phyloP scores from a whole-genome alignment of 2,329 filamentous ascomycete species.

The Gaeumannomyces tritici region DNA sequence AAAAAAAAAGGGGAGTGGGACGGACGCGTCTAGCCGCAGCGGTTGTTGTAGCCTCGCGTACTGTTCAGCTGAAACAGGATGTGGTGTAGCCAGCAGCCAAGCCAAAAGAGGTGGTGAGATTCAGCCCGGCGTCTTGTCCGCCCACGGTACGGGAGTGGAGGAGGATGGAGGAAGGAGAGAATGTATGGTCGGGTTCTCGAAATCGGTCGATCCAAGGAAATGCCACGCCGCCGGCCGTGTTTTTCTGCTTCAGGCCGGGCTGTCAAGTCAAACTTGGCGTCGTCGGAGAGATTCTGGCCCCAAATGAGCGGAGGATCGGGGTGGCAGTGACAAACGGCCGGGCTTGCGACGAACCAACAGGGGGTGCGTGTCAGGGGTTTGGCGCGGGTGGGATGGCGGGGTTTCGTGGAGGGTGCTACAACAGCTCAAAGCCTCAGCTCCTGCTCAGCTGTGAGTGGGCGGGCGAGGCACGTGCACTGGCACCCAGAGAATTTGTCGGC shows the following conservation, averaged over 20 bases:
- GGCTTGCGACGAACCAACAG: neutral
- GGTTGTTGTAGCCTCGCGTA: neutral
- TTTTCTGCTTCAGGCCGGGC: neutral
- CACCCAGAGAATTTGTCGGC: neutral
- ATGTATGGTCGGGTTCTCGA: neutral
- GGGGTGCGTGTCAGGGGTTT: neutral
- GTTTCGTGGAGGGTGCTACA: conserved; percentile 8
- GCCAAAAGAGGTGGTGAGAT: too few relatives aligned
- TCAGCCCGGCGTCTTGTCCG: neutral
- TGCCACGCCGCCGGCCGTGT: neutral
- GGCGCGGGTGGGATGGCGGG: neutral
- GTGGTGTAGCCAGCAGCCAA: neutral
- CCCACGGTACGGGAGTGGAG: neutral
- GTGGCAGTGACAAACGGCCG: neutral
- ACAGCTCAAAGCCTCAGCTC: neutral
- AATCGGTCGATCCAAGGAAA: neutral
- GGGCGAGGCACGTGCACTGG: neutral
- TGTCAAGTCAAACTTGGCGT: neutral
- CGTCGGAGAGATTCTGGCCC: too few relatives aligned
- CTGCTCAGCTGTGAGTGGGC: neutral
- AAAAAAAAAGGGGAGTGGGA: neutral
- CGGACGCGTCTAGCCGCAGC: neutral
- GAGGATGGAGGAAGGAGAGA: neutral
- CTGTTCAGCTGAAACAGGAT: neutral
- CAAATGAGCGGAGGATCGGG: neutral